phyloP scores from a whole-genome alignment of 2,329 filamentous ascomycete species.

The Elsinoe australis region DNA sequence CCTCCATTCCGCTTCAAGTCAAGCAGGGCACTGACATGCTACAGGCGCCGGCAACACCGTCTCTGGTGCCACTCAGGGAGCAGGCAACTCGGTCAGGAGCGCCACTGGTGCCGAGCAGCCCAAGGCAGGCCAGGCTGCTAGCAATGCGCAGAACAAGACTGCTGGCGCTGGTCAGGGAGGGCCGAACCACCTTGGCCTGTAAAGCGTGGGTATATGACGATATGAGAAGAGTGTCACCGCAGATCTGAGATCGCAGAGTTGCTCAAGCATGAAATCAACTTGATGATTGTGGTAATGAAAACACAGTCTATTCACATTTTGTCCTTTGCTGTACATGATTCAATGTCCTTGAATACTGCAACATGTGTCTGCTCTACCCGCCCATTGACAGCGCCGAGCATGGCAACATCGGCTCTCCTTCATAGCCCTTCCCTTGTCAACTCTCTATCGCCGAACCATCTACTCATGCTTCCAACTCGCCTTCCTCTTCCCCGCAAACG shows the following conservation, averaged over 20 bases:
- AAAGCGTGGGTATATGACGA: background rate
- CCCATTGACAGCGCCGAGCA: no score
- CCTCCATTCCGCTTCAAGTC: no score
- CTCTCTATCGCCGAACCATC: background rate
- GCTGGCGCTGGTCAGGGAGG: conserved; percentile 1
- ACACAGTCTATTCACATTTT: background rate
- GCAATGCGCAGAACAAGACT: conserved; percentile 4
- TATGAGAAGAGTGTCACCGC: background rate
- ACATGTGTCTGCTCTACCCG: no score
- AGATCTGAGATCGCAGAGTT: no score
- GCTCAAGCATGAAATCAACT: background rate
- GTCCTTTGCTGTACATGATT: no score
- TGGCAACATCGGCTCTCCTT: no score
- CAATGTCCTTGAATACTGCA: no score
- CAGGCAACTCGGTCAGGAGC: conserved; percentile 4
- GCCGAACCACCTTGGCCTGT: conserved; percentile 4
- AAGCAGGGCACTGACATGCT: background rate
- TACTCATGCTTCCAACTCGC: conserved; percentile 80
- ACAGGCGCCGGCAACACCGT: conserved; percentile 7
- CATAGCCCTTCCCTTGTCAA: no score
- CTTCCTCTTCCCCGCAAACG: conserved; percentile 93
- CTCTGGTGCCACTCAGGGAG: background rate
- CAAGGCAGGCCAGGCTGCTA: background rate
- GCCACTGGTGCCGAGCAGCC: conserved; percentile 1
- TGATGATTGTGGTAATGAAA: background rate